Base-by-base conservation (phyloP, 2,329 filamentous ascomycete genomes). In the Claviceps quebecensis region DNA sequence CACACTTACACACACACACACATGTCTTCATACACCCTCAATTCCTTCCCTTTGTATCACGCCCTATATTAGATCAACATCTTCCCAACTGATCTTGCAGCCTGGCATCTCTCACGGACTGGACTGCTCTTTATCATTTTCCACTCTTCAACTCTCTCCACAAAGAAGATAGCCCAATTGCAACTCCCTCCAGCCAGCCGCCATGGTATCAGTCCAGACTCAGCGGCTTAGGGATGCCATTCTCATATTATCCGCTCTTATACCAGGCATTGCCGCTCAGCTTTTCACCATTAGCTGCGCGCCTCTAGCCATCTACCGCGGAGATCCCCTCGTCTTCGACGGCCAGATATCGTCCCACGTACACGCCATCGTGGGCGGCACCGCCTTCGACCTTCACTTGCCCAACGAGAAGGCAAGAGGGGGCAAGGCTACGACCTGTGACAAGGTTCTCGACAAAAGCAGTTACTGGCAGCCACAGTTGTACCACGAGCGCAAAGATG, bases 401-500 rank as follows among this genome's bases (percentile, higher is more conserved):
- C 68, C 67, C 51, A 81, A 75, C 59, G 67, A 70, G 8, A 66
- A 72, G 38, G 75, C 76, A n/a, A 67, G 70, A 52, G 62, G 63
- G 23, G 75, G 78, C 1, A 72, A 72, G 11, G 86, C 83, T 63
- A 82, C 82, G 1, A 81, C 82, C 4, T 86, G 83, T 63, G 71
- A 72, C 37, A 80, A 82, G 51, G 70, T 72, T 29, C 68, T 77
- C 55, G 82, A 86, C 62, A 67, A 77, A 52, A 83, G 76, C 51
- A 83, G 79, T 59, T 86, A 87, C 67, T 86, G 83, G 83, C 78
- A 77, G 16, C 82, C 83, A 0, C 71, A 72, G 54, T 66, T 86
- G 1, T 68, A 65, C 56, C 70, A 69, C 52, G 65, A 75, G 53
- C 71, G 74, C 45, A 60, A 72, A 44, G 75, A 81, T 59, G 80